These are phyloP conservation scores for Penicillium paradoxum DNA, from an alignment of 495 filamentous ascomycete genomes.

Conservation along the genomic window DNA sequence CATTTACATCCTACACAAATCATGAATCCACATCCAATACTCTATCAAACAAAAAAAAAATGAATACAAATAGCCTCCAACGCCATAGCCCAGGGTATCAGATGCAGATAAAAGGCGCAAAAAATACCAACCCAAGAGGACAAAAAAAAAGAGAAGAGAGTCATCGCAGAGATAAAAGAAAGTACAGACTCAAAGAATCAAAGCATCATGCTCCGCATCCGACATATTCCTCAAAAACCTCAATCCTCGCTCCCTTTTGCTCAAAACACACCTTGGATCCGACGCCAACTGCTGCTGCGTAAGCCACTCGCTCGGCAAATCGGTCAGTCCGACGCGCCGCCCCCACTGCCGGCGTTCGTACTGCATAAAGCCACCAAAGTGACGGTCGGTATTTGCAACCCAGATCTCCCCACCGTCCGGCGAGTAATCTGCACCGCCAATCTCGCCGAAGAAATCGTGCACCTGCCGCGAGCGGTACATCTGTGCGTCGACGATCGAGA, in stretches of 20 bases:
- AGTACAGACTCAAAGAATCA: slow-evolving; percentile 22
- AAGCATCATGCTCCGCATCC: slow-evolving; percentile 34
- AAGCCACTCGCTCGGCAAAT: slow-evolving; percentile 37
- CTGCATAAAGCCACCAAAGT: slow-evolving; percentile 75
- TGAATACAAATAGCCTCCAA: slow-evolving; percentile 5
- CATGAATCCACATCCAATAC: background rate
- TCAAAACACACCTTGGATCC: slow-evolving; percentile 34
- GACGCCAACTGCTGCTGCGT: slow-evolving; percentile 30
- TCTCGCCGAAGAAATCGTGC: slow-evolving; percentile 80
- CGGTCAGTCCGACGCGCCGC: slow-evolving; percentile 24
- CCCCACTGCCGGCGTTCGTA: slow-evolving; percentile 57
- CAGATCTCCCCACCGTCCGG: slow-evolving; percentile 67
- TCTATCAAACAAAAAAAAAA: background rate
- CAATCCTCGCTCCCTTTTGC: slow-evolving; percentile 28
- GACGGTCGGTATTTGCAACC: slow-evolving; percentile 68
- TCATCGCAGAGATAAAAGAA: slow-evolving; percentile 12
- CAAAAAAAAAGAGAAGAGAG: background rate
- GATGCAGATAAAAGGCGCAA: slow-evolving; percentile 16
- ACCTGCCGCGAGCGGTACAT: slow-evolving; percentile 65
- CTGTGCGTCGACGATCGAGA: slow-evolving; percentile 72
- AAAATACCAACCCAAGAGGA: slow-evolving; percentile 5
- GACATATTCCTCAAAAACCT: slow-evolving; percentile 31
- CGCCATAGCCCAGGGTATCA: slow-evolving; percentile 25
- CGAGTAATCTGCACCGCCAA: slow-evolving; percentile 70
- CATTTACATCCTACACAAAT: too few relatives aligned